Conservation (phyloP, 2,329 filamentous ascomycete species). For the Remersonia thermophila region DNA sequence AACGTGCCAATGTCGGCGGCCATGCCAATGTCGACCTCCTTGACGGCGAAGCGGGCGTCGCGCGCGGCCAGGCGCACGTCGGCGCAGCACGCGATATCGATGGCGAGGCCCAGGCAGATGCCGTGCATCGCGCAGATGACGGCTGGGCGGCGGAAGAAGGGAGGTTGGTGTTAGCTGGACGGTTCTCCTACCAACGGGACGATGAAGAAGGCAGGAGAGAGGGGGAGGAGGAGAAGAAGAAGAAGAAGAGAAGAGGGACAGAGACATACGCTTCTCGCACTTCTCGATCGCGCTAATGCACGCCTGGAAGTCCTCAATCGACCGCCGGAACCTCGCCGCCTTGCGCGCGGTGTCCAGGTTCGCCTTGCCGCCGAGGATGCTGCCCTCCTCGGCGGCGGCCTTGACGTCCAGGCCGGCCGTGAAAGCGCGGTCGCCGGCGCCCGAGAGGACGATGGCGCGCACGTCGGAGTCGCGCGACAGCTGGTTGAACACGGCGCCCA, state of each 20-base stretch:
- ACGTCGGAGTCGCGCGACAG: slow-evolving; percentile 62
- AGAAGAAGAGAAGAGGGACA: too few species aligned
- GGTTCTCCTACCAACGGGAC: not conserved
- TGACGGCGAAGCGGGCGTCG: slow-evolving; percentile 54
- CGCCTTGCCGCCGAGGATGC: slow-evolving; percentile 26
- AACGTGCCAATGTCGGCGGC: slow-evolving; percentile 71
- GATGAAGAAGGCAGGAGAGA: too few species aligned
- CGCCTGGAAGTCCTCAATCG: slow-evolving; percentile 70
- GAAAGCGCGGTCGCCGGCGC: slow-evolving; percentile 73
- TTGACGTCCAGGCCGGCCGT: slow-evolving; percentile 76
- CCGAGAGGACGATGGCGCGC: slow-evolving; percentile 67
- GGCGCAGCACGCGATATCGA: slow-evolving; percentile 59
- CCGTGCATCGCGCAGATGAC: slow-evolving; percentile 76
- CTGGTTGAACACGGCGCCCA: slow-evolving; percentile 57
- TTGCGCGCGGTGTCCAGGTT: slow-evolving; percentile 49
- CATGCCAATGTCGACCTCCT: slow-evolving; percentile 72
- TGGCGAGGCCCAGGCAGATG: slow-evolving; percentile 62
- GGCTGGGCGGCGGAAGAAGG: slow-evolving; percentile 32
- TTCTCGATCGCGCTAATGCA: slow-evolving; percentile 65
- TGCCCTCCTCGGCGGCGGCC: slow-evolving; percentile 43
- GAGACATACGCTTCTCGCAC: slow-evolving; percentile 80
- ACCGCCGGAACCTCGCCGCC: slow-evolving; percentile 48
- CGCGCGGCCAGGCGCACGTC: slow-evolving; percentile 56
- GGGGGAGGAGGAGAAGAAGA: too few species aligned
- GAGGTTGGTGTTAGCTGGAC: not conserved